phyloP scores from a whole-genome alignment of 2,329 filamentous ascomycete genomes.

The Pseudohalonectria lignicola region DNA sequence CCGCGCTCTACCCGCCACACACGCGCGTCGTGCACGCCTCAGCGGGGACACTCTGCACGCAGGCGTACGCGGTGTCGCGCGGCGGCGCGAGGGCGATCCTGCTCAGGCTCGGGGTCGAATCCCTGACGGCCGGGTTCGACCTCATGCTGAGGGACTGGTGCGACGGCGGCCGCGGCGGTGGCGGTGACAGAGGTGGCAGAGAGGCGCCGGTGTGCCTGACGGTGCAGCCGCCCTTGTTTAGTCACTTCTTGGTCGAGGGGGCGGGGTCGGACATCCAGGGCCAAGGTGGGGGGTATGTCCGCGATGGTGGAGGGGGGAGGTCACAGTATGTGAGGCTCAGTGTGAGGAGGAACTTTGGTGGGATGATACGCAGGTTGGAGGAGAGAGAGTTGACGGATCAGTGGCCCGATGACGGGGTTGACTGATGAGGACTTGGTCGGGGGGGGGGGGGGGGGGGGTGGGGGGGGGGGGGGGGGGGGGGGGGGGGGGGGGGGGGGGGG shows the following conservation, averaged over 20 bases:
- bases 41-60: conserved; percentile 25
- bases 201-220: conserved; percentile 13
- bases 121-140: conserved; percentile 27
- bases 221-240: conserved; percentile 18
- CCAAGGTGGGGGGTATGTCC: conserved; percentile 15
- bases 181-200: background rate
- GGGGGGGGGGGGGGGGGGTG: too few species aligned
- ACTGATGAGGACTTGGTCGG: too few species aligned
- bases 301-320: conserved; percentile 6
- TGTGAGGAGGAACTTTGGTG: conserved; percentile 15
- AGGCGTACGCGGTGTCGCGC: conserved; percentile 30
- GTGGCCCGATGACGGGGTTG: conserved; percentile 11
- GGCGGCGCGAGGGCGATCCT: conserved; percentile 29
- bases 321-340: conserved; percentile 17
- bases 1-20: conserved; percentile 22
- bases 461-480: too few species aligned
- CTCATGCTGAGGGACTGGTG: conserved; percentile 34
- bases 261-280: conserved; percentile 15
- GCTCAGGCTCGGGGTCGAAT: conserved; percentile 28
- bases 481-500: too few species aligned
- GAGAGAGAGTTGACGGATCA: conserved; percentile 10
- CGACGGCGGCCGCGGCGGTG: conserved; percentile 16
- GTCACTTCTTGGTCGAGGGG: conserved; percentile 13
- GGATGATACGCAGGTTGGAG: conserved; percentile 9
- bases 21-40: conserved; percentile 31